Base-by-base conservation (phyloP, 164 flowering plant genomes). In the Sextonia rubra region DNA sequence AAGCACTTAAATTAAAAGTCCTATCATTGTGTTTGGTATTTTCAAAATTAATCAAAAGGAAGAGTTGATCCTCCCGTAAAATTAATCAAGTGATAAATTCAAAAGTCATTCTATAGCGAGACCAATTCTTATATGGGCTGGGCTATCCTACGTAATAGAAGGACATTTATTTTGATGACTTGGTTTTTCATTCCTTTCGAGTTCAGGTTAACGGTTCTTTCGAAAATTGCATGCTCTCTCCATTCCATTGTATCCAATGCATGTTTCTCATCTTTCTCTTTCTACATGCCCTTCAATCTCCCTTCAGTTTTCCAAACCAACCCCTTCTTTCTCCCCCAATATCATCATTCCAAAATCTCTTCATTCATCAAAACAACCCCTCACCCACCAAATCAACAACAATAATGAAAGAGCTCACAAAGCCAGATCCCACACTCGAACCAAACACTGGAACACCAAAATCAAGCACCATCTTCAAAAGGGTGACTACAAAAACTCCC, bases 371-470 rank as follows among this genome's bases (percentile, higher is more conserved):
- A 64, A 27, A 37, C 44, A 37, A 37, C 44, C 44, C 44, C 6
- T 37, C 44, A 7, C 8, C 8, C 44, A 37, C 44, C 23, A 61
- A 61, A 20, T 20, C 66, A 27, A 9, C 32, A 25, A 18, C 69
- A 17, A 18, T n/a, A 66, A 30, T 22, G 37, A 66, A 7, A 66
- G 23, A 66, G 24, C 49, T 20, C 48, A 66, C 17, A 18, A 32
- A 30, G 2, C 47, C 24, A 14, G 37, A 3, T 25, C 66, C 20
- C 69, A 66, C 15, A 37, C 1, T 49, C 69, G 0, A 30, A 66
- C 69, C 69, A 66, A 37, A 27, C 69, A 12, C 22, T 66, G 49
- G 47, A 37, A 66, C 49, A 37, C 69, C 69, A 66, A 66, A 66
- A 66, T 66, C 69, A 66, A 37, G 15, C 69, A 66, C 24, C 11